Evolutionary conservation across 1,284 basidiomycete genomes (phyloP).

Genomic region (Puccinia coronata): DNA sequence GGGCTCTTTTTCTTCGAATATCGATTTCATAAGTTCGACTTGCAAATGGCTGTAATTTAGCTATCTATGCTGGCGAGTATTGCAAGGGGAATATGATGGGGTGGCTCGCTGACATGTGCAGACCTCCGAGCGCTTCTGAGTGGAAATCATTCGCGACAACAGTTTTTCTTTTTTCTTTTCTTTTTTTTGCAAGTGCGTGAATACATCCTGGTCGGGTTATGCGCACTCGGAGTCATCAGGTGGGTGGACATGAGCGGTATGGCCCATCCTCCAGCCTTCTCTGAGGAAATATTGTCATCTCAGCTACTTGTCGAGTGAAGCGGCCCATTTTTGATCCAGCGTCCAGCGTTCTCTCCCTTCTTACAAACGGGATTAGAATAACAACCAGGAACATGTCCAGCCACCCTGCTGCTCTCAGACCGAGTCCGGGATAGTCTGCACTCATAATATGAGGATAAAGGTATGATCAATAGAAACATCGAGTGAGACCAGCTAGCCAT

Average conservation of each 20-base stretch:
- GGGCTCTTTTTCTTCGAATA: too few relatives aligned
- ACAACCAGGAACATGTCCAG: slow-evolving; percentile 4
- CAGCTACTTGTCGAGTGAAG: not conserved
- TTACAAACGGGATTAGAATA: not conserved
- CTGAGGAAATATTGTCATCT: not conserved
- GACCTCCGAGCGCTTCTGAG: not conserved
- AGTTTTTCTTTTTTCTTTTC: not conserved
- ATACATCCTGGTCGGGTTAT: not conserved
- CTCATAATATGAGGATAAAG: not conserved
- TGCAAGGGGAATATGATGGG: slow-evolving; percentile 10
- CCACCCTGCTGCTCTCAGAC: not conserved
- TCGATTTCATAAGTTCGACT: not conserved
- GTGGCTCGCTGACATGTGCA: slow-evolving; percentile 17
- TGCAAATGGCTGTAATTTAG: not conserved
- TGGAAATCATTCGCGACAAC: slow-evolving; percentile 6
- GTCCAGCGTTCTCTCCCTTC: not conserved
- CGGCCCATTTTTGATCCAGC: too few relatives aligned
- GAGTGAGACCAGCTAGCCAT: slow-evolving; percentile 5
- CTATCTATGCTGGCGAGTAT: slow-evolving; percentile 1
- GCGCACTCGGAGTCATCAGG: not conserved
- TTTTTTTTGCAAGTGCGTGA: not conserved
- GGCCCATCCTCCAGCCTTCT: not conserved
- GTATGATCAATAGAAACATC: not conserved
- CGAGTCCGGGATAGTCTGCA: not conserved
- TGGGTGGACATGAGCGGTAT: not conserved